Percentiles rank a stretch among this genome's conserved stretches.
phyloP scores from a whole-genome alignment of 768 basidiomycete species.

The Neoboletus brunneissimus region DNA sequence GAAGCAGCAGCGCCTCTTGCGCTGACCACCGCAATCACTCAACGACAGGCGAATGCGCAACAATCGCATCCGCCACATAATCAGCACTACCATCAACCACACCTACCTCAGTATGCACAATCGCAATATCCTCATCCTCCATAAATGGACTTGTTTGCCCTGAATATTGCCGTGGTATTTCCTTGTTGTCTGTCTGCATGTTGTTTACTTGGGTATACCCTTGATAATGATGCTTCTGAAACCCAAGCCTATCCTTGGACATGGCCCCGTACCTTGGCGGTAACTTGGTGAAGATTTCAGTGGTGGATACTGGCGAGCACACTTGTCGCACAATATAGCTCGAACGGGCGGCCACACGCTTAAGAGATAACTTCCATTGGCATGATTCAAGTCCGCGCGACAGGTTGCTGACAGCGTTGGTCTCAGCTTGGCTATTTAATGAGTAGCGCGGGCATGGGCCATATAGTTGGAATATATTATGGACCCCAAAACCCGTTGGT shows the following conservation, averaged over 20 bases:
- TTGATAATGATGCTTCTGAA: background rate
- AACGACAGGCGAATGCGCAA: constrained; percentile 7
- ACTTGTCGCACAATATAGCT: background rate
- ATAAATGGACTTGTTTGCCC: constrained; percentile 2
- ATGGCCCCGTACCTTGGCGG: background rate
- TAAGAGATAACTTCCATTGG: background rate
- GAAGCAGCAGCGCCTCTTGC: constrained; percentile 23
- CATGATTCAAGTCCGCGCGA: background rate
- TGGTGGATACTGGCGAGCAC: background rate
- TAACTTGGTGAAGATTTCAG: background rate
- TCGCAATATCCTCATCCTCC: constrained; percentile 16
- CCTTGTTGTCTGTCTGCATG: background rate
- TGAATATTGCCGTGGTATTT: background rate
- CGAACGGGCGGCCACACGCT: background rate
- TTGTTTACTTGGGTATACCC: background rate
- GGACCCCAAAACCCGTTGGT: background rate
- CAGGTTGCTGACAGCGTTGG: background rate
- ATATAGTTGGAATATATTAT: background rate
- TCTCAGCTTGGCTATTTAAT: background rate
- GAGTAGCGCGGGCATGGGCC: background rate
- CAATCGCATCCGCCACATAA: constrained; percentile 8
- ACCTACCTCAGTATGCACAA: constrained; percentile 13
- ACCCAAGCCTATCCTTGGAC: background rate
- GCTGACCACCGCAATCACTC: constrained; percentile 3
- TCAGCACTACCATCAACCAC: constrained; percentile 7